Evolutionary conservation across 768 basidiomycete genomes (phyloP), one percentile per base, ranked within the genome.

Genomic region (Crepidotus variabilis): DNA sequence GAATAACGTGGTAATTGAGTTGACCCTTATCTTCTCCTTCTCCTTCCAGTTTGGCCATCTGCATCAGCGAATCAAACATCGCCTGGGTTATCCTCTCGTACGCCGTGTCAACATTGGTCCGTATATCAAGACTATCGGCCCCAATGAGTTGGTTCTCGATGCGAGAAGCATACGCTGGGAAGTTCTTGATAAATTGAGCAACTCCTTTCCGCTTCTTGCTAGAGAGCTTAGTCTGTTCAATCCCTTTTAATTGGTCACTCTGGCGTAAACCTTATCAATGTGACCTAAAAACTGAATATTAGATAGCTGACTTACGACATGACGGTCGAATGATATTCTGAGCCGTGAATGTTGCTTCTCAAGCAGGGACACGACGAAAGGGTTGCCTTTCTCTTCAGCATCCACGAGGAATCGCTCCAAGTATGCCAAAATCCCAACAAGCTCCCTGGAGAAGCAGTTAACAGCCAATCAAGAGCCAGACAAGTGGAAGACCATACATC

Each of bases 1-100:
- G 78, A 65, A 96, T 88, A 62, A 98, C 92, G 67, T 97, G 94
- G 61, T 93, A 97, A 70, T 98, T 98, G 52, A 98, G 80, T 66
- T 96, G 94, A 0, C 94, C 94, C 71, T 98, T 98, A 70, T 94
- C 95, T 66, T 98, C 96, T 0, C 84, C 90, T 55, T 92, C 92
- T 0, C 92, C 91, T 55, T 94, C 90, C 79, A 96, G 74, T 70
- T 97, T 98, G 10, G 95, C 96, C 84, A 98, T 92, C 58, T 95
- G 94, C 71, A 94, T 94, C 59, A 98, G 70, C 13, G 85, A 88
- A 47, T 93, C 94, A 65, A 98, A 95, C 84, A 98, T 97, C 45
- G 86, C 78, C 58, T 88, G 85, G 35, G 94, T 89, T 45, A 98
- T 90, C 62, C 79, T 85, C 67, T 95, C 94, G 66, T 98, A 97